A percentile compares a stretch with the other conserved stretches of the same genome.
Conservation (phyloP, 2,329 filamentous ascomycete species). For the Rhinocladiella similis region DNA sequence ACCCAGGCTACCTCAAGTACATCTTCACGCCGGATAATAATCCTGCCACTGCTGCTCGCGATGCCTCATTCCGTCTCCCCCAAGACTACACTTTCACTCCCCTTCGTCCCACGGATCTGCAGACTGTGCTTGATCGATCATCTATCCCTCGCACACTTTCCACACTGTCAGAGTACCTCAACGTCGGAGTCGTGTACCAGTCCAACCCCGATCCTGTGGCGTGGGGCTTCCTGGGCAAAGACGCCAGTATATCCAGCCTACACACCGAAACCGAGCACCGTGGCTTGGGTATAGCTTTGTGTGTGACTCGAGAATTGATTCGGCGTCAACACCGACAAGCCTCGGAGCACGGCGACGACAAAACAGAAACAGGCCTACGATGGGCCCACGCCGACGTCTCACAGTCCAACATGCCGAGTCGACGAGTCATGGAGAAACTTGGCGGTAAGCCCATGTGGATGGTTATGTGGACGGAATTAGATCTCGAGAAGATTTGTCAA, state of each 20-base stretch:
- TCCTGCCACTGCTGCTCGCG: too few species aligned
- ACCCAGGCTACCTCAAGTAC: conserved; percentile 39
- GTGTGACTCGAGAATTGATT: conserved; percentile 34
- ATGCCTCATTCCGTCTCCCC: conserved; percentile 21
- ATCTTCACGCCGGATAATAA: conserved; percentile 30
- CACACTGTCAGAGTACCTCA: conserved; percentile 35
- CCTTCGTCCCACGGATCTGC: conserved; percentile 31
- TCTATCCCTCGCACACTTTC: conserved; percentile 38
- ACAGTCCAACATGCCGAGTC: conserved; percentile 38
- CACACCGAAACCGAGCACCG: conserved; percentile 46
- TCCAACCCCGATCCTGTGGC: conserved; percentile 34
- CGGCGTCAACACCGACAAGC: conserved; percentile 28
- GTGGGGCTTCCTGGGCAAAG: conserved; percentile 42
- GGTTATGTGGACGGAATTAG: conserved; percentile 40
- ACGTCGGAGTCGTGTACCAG: conserved; percentile 37
- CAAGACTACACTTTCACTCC: conserved; percentile 17
- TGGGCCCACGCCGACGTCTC: conserved; percentile 44
- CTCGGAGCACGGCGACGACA: conserved; percentile 20
- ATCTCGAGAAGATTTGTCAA: conserved; percentile 28
- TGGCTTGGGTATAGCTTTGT: conserved; percentile 37
- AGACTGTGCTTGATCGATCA: conserved; percentile 41
- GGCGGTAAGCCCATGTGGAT: conserved; percentile 39
- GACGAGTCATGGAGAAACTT: conserved; percentile 47
- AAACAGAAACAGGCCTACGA: not conserved
- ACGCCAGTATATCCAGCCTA: conserved; percentile 40